A percentile compares a stretch with the other conserved stretches of the same genome.
Evolutionary conservation across 164 flowering plant species (phyloP).

Genomic region (Vitis amurensis): DNA sequence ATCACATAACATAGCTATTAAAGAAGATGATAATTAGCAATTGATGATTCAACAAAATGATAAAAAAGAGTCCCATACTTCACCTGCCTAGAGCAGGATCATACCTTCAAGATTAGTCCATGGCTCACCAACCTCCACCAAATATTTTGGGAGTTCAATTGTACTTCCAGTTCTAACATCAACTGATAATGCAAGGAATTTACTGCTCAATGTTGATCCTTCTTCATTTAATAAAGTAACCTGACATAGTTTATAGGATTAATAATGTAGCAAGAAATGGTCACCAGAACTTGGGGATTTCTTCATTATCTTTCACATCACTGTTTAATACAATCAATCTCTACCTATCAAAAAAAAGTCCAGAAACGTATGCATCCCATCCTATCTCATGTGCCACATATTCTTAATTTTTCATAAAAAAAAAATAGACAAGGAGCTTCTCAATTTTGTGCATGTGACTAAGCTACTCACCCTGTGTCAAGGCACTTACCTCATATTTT

Average conservation of each 20-base stretch:
- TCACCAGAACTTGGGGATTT: neutral
- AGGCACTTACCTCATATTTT: too few relatives aligned
- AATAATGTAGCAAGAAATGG: neutral
- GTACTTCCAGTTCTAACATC: constrained; percentile 29
- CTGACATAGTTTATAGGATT: constrained; percentile 13
- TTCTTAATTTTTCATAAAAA: neutral
- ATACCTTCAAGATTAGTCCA: constrained; percentile 12
- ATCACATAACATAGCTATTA: neutral
- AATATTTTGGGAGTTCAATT: constrained; percentile 28
- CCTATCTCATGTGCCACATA: neutral
- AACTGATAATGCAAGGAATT: constrained; percentile 28
- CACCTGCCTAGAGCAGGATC: neutral
- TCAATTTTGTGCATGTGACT: neutral
- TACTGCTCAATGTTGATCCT: constrained; percentile 27
- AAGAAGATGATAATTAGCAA: neutral
- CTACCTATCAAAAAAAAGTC: too few relatives aligned
- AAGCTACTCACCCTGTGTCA: too few relatives aligned
- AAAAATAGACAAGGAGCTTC: neutral
- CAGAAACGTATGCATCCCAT: neutral
- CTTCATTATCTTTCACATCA: neutral
- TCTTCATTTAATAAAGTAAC: constrained; percentile 40
- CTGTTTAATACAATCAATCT: too few relatives aligned
- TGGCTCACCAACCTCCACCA: constrained; percentile 39
- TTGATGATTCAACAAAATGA: neutral
- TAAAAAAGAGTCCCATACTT: neutral